Evolutionary conservation across 1,284 basidiomycete genomes (phyloP).

Genomic region (Neotropicomus parvogracilis): DNA sequence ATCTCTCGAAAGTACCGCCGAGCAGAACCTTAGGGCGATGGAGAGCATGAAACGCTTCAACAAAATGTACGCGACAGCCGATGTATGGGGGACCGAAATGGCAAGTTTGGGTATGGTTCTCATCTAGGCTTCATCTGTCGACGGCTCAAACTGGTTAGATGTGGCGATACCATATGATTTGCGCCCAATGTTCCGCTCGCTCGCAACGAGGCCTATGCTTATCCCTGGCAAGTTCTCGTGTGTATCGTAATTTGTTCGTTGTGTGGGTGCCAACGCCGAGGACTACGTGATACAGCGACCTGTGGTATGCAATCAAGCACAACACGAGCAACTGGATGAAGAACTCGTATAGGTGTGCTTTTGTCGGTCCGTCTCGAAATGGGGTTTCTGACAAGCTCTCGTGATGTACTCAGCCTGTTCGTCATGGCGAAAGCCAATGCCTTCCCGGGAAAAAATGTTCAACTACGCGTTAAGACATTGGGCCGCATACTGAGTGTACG

Average conservation of each 20-base stretch:
- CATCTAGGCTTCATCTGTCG: background rate
- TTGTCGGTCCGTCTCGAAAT: background rate
- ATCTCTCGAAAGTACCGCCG: constrained; percentile 28
- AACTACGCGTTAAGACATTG: constrained; percentile 23
- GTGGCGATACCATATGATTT: constrained; percentile 34
- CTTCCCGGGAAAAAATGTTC: constrained; percentile 36
- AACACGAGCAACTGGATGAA: constrained; percentile 34
- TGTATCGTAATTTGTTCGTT: constrained; percentile 12
- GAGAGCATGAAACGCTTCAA: constrained; percentile 39
- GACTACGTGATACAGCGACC: constrained; percentile 16
- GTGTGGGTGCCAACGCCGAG: constrained; percentile 12
- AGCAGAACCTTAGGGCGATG: constrained; percentile 41
- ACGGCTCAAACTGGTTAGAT: constrained; percentile 12
- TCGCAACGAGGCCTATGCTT: constrained; percentile 17
- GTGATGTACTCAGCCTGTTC: constrained; percentile 35
- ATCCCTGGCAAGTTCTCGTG: constrained; percentile 26
- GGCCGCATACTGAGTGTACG: constrained; percentile 28
- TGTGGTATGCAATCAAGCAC: constrained; percentile 33
- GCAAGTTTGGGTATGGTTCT: constrained; percentile 46
- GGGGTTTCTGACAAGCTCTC: background rate
- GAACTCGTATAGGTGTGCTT: constrained; percentile 24
- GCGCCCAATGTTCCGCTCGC: constrained; percentile 19
- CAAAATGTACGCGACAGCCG: constrained; percentile 35
- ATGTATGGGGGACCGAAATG: constrained; percentile 51
- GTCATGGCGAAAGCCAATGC: constrained; percentile 37